Conservation (phyloP, 31 red algal genomes). For the Porphyra umbilicalis region DNA sequence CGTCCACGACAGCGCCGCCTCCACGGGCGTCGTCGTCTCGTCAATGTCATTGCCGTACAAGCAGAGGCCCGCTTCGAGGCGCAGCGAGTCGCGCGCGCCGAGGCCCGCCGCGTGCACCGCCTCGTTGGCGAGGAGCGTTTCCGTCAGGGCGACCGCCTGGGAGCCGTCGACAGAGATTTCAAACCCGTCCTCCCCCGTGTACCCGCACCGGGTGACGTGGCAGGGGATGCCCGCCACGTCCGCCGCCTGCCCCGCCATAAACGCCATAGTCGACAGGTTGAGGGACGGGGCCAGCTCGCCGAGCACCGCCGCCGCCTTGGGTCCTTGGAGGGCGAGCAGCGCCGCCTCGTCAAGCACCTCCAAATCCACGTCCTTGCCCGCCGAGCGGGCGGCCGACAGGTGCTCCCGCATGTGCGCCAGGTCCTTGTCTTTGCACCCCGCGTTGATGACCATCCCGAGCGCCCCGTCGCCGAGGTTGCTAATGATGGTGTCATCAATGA, state of each 20-base stretch:
- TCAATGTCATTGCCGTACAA: conserved; percentile 99
- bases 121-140: conserved; percentile 46
- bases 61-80: conserved; percentile 95
- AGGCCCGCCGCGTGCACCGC: conserved; percentile 75
- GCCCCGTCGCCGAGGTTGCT: conserved; percentile 66
- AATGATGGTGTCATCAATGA: conserved; percentile 98
- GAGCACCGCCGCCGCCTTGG: conserved; percentile 80
- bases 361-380: conserved; percentile 79
- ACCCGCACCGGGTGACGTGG: conserved; percentile 91
- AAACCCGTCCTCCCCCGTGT: conserved; percentile 99
- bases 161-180: conserved; percentile 73
- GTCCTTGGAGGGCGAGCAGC: conserved; percentile 91
- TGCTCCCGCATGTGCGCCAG: conserved; percentile 80
- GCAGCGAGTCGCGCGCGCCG: conserved; percentile 91
- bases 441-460: conserved; percentile 93
- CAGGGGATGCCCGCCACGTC: conserved; percentile 40
- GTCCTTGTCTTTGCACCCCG: conserved; percentile 94
- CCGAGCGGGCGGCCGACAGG: conserved; percentile 17
- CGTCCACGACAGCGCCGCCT: conserved; percentile 89
- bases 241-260: conserved; percentile 69
- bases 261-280: conserved; percentile 74
- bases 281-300: conserved; percentile 17
- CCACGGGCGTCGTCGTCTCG: conserved; percentile 84
- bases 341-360: conserved; percentile 74
- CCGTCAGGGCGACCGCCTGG: conserved; percentile 54